Conservation (phyloP, 495 filamentous ascomycete genomes). For the Neurospora sp. region DNA sequence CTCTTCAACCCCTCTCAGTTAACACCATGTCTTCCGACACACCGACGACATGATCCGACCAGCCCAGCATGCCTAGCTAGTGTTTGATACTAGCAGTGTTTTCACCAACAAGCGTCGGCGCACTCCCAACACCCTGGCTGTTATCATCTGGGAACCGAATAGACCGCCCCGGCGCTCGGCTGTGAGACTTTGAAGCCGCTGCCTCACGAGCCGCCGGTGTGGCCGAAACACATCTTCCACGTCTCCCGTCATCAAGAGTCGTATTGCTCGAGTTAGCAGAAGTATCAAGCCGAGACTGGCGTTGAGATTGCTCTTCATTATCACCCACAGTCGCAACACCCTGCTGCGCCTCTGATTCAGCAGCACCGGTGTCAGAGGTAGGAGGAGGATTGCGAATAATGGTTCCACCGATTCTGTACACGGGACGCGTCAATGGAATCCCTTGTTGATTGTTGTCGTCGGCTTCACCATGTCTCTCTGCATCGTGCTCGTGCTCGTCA, state of each 20-base stretch:
- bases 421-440: slow-evolving; percentile 21
- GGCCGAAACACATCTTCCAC: background rate
- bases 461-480: background rate
- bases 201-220: slow-evolving; percentile 1
- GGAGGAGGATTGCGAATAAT: slow-evolving; percentile 10
- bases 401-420: slow-evolving; percentile 40
- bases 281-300: background rate
- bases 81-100: background rate
- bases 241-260: background rate
- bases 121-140: background rate
- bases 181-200: background rate
- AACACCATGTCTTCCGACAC: background rate
- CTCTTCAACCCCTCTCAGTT: background rate
- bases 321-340: background rate
- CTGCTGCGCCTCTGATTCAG: background rate
- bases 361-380: background rate
- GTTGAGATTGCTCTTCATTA: background rate
- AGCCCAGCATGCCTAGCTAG: background rate
- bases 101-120: background rate
- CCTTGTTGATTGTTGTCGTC: background rate
- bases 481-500: background rate
- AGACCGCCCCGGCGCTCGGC: slow-evolving; percentile 14
- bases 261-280: background rate
- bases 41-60: background rate
- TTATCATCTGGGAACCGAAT: slow-evolving; percentile 38